Percentiles rank a stretch among this genome's conserved stretches.
Evolutionary conservation across 2,329 filamentous ascomycete species (phyloP).

Genomic region (Nothophoma quercina): DNA sequence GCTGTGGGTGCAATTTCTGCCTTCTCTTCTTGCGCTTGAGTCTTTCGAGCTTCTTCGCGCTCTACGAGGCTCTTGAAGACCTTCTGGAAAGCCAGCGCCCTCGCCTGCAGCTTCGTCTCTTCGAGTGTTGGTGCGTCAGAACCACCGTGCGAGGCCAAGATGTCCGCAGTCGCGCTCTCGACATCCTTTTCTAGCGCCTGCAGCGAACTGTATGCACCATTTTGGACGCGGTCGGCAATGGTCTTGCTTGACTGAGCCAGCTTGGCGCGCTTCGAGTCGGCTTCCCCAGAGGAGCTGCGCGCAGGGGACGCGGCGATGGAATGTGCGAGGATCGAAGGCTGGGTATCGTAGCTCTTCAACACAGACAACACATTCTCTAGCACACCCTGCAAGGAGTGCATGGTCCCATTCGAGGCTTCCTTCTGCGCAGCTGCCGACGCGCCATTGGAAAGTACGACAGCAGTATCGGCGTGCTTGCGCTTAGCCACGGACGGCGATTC

Average conservation of each 20-base stretch:
- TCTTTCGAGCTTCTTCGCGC: slow-evolving; percentile 38
- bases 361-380: slow-evolving; percentile 54
- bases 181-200: slow-evolving; percentile 55
- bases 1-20: slow-evolving; percentile 15
- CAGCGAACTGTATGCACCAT: slow-evolving; percentile 51
- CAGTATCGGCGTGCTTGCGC: slow-evolving; percentile 55
- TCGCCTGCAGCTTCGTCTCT: slow-evolving; percentile 42
- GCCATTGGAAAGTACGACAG: slow-evolving; percentile 38
- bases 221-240: slow-evolving; percentile 50
- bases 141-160: slow-evolving; percentile 47
- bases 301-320: slow-evolving; percentile 39
- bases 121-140: slow-evolving; percentile 43
- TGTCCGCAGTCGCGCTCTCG: slow-evolving; percentile 47
- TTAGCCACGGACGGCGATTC: slow-evolving; percentile 49
- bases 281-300: slow-evolving; percentile 49
- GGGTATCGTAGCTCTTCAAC: slow-evolving; percentile 54
- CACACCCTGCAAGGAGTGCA: slow-evolving; percentile 39
- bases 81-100: slow-evolving; percentile 46
- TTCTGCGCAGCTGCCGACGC: slow-evolving; percentile 32
- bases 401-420: slow-evolving; percentile 23
- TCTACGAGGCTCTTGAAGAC: slow-evolving; percentile 37
- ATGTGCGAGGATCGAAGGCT: slow-evolving; percentile 55
- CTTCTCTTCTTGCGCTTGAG: slow-evolving; percentile 12
- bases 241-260: slow-evolving; percentile 43
- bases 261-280: slow-evolving; percentile 56